Base-by-base conservation (phyloP, 2,329 filamentous ascomycete genomes). In the Emericellopsis atlantica region DNA sequence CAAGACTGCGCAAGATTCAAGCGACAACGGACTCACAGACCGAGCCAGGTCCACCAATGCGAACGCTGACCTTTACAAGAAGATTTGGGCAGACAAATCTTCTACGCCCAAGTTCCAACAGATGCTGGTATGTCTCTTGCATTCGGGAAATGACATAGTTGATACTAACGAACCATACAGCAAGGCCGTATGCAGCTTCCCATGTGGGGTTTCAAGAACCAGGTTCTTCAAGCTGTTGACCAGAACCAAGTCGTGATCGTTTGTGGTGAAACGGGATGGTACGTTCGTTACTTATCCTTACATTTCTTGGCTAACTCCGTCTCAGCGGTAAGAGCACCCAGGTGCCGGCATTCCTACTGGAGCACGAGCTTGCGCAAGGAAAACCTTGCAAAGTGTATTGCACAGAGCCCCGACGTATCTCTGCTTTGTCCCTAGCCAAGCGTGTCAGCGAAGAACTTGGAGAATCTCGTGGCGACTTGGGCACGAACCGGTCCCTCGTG, bases 381-480 rank as follows among this genome's bases (percentile, higher is more conserved):
- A 81, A 79, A 47, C 67, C 77, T 5, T 96, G 89, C 62, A 95
- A 94, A 54, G 80, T 98, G 10, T 96, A 90, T 57, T 95, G 92
- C 56, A 95, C 92, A 0, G 89, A 98, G 56, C 92, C 92, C 31
- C 79, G 92, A 35, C 80, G 92, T 56, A 98, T 98, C 46, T 98
- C 92, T 14, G 92, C 92, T 9, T 90, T 98, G 33, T 96, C 92
- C 12, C 68, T 98, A 37, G 92, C 92, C 33, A 80, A 85, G 42
- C 81, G 92, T 54, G 92, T 98, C 15, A 95, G 89, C 54, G 87
- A 95, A 58, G 92, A 98, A 56, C 71, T 98, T 21, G 92, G 92
- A 7, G 92, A 98, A 58, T 76, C 72, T 40, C 83, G 79, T 46
- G 76, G 76, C 43, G 90, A 95, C 46, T 62, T 96, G 34, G 92